Evolutionary conservation across 2,329 filamentous ascomycete species (phyloP).

Genomic region (Xenosphaeropsis pyriputrescens): DNA sequence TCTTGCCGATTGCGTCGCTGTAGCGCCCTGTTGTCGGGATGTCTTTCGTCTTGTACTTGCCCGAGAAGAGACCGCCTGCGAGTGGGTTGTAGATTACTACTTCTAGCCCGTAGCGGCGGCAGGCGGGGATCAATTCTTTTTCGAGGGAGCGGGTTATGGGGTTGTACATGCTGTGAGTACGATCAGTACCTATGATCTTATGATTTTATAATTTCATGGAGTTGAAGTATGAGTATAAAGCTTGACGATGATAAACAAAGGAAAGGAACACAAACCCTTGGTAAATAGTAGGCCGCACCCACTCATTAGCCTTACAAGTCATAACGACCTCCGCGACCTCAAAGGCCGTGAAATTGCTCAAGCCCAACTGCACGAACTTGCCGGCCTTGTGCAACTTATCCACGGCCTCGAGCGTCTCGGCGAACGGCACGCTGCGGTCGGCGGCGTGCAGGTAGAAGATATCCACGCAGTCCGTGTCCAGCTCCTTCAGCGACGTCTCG

Average conservation of each 20-base stretch:
- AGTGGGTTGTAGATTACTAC: conserved; percentile 74
- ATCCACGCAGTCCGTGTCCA: conserved; percentile 61
- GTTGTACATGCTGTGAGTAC: conserved; percentile 52
- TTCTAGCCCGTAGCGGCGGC: conserved; percentile 62
- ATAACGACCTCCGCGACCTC: conserved; percentile 78
- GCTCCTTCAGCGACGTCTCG: conserved; percentile 53
- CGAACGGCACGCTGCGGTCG: conserved; percentile 56
- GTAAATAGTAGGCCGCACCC: conserved; percentile 70
- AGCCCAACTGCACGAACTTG: conserved; percentile 67
- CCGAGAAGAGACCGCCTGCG: conserved; percentile 66
- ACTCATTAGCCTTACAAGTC: conserved; percentile 63
- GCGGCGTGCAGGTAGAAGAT: conserved; percentile 68
- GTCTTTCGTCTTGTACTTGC: conserved; percentile 40
- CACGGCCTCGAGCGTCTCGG: conserved; percentile 63
- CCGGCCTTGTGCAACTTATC: conserved; percentile 71
- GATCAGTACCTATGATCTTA: too few species aligned
- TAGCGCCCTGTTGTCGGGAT: conserved; percentile 56
- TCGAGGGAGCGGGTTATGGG: conserved; percentile 65
- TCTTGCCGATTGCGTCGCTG: conserved; percentile 30
- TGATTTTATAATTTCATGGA: too few species aligned
- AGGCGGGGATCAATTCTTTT: conserved; percentile 57
- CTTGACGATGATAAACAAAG: too few species aligned
- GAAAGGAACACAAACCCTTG: conserved; percentile 32
- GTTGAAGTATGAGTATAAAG: too few species aligned
- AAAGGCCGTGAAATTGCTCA: conserved; percentile 76